Conservation (phyloP, 2,329 filamentous ascomycete genomes). For the Scytalidium lignicola region DNA sequence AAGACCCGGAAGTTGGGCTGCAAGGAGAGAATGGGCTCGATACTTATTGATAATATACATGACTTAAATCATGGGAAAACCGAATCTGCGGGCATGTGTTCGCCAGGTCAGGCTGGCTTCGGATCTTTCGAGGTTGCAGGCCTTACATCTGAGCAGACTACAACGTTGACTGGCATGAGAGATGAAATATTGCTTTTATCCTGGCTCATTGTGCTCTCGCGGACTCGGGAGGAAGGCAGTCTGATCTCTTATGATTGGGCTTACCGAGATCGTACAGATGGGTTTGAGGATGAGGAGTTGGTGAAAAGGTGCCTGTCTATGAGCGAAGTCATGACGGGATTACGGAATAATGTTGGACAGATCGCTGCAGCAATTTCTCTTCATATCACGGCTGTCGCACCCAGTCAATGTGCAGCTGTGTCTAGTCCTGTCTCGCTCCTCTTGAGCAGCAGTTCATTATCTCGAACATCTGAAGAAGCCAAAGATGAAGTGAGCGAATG, state of each 20-base stretch:
- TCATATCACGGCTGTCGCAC: slow-evolving; percentile 14
- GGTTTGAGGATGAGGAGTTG: slow-evolving; percentile 9
- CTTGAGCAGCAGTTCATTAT: slow-evolving; percentile 11
- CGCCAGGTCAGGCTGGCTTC: slow-evolving; percentile 11
- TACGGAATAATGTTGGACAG: slow-evolving; percentile 27
- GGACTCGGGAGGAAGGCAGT: slow-evolving; percentile 35
- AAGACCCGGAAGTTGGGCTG: slow-evolving; percentile 2
- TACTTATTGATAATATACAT: slow-evolving; percentile 6
- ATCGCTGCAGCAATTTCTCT: slow-evolving; percentile 23
- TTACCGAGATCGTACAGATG: slow-evolving; percentile 19
- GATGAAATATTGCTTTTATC: slow-evolving; percentile 37
- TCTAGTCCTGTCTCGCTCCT: slow-evolving; percentile 7
- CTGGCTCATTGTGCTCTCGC: slow-evolving; percentile 40
- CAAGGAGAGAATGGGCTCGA: slow-evolving; percentile 6
- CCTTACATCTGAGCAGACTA: slow-evolving; percentile 20
- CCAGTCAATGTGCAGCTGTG: slow-evolving; percentile 1
- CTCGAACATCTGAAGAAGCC: slow-evolving; percentile 5
- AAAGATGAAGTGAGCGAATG: slow-evolving; percentile 21
- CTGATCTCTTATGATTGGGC: slow-evolving; percentile 35
- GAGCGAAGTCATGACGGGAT: slow-evolving; percentile 28
- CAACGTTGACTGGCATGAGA: slow-evolving; percentile 29
- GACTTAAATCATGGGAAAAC: too few species aligned
- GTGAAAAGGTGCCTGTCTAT: slow-evolving; percentile 21
- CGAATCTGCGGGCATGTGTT: too few species aligned
- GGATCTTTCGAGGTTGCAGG: slow-evolving; percentile 24